Conservation (phyloP, 441 rosid genomes). For the Gossypium trilobum region DNA sequence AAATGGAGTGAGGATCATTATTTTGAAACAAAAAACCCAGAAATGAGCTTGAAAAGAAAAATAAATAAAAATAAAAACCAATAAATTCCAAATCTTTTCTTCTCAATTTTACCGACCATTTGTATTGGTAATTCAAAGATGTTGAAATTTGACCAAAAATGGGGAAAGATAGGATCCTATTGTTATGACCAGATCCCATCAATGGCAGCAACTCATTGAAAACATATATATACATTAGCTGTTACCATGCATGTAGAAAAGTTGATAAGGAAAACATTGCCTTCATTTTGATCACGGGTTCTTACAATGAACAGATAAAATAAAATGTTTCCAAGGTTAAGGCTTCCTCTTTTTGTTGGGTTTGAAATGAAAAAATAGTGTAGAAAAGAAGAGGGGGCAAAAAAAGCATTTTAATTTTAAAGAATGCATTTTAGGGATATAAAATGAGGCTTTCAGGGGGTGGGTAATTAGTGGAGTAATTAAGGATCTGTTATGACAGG, state of each 20-base stretch:
- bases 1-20: conserved; percentile 16
- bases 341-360: background rate
- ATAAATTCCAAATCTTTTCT: conserved; percentile 5
- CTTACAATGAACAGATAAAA: background rate
- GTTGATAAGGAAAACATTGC: background rate
- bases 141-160: background rate
- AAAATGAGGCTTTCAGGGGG: background rate
- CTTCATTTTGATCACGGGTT: background rate
- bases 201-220: conserved; percentile 22
- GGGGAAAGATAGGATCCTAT: conserved; percentile 3
- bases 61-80: background rate
- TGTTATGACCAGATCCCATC: conserved; percentile 40
- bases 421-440: background rate
- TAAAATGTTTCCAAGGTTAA: background rate
- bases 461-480: background rate
- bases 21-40: conserved; percentile 15
- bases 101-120: conserved; percentile 14
- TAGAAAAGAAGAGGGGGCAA: background rate
- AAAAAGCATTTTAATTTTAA: background rate
- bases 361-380: background rate
- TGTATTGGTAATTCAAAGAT: background rate
- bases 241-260: background rate
- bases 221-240: background rate
- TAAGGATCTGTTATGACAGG: background rate
- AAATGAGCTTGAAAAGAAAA: conserved; percentile 4